Evolutionary conservation across 139 green algal genomes (phyloP).

Genomic region (Choricystis sp.): DNA sequence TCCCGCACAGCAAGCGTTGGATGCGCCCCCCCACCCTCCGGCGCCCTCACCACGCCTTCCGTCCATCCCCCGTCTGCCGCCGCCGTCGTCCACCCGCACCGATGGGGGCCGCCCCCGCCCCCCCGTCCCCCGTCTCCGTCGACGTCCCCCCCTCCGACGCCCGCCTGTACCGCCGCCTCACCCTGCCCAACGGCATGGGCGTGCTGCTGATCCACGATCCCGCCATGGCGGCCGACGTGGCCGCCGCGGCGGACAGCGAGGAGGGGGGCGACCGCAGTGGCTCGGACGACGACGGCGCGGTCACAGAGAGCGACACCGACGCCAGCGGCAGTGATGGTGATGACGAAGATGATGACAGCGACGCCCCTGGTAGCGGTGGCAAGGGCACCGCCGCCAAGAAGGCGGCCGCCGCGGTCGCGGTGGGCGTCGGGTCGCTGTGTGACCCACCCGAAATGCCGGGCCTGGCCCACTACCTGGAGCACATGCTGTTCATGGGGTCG

Average conservation of each 20-base stretch:
- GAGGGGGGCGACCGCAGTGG: constrained; percentile 1
- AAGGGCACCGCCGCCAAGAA: constrained; percentile 17
- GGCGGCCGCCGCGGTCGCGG: constrained; percentile 79
- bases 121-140: no score
- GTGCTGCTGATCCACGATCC: constrained; percentile 78
- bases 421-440: constrained; percentile 72
- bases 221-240: constrained; percentile 46
- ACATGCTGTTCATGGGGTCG: constrained; percentile 99
- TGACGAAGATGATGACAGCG: constrained; percentile 10
- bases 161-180: constrained; percentile 40
- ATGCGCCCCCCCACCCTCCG: no score
- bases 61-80: no score
- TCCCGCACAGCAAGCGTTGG: no score
- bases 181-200: constrained; percentile 55
- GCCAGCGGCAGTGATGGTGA: constrained; percentile 10
- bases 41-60: no score
- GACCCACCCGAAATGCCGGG: constrained; percentile 56
- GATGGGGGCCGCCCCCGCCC: no score
- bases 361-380: no score
- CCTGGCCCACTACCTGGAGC: constrained; percentile 86
- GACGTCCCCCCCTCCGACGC: constrained; percentile 39
- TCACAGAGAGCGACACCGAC: constrained; percentile 11
- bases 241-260: constrained; percentile 11
- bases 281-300: constrained; percentile 18
- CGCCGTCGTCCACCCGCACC: no score